A percentile compares a stretch with the other conserved stretches of the same genome.
phyloP scores from a whole-genome alignment of 164 flowering plant genomes.

The Magnolia sinica region DNA sequence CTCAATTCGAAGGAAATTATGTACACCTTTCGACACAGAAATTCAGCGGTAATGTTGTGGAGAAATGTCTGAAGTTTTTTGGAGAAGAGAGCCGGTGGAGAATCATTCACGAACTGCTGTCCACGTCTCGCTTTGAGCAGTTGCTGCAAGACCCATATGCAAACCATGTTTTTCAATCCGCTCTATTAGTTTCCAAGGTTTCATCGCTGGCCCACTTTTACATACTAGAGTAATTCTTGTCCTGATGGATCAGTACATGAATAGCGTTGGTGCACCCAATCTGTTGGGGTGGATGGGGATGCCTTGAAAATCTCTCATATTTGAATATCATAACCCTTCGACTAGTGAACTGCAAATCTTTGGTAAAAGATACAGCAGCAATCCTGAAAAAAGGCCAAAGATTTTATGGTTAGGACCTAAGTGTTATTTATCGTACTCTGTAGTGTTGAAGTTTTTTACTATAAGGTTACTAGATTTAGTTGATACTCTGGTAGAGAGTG shows the following conservation, averaged over 20 bases:
- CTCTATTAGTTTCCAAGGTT: slow-evolving; percentile 40
- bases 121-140: slow-evolving; percentile 34
- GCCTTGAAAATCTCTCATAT: not conserved
- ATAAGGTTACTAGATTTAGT: no score
- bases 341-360: not conserved
- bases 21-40: slow-evolving; percentile 48
- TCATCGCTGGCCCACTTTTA: not conserved
- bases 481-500: no score
- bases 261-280: not conserved
- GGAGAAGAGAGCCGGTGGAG: slow-evolving; percentile 24
- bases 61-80: slow-evolving; percentile 33
- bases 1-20: slow-evolving; percentile 46
- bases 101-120: slow-evolving; percentile 39
- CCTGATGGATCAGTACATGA: not conserved
- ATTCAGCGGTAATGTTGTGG: slow-evolving; percentile 56
- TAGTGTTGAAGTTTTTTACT: no score
- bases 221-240: not conserved
- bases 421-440: no score
- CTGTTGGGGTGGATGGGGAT: no score
- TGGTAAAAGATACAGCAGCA: no score
- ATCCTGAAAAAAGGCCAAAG: no score
- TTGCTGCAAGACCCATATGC: slow-evolving; percentile 45
- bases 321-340: not conserved
- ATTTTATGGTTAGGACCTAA: not conserved
- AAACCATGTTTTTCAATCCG: slow-evolving; percentile 45